These are phyloP conservation scores for Thermomucor indicae-seudaticae DNA, from an alignment of 371 early-diverging fungal genomes.

Conservation along the genomic window DNA sequence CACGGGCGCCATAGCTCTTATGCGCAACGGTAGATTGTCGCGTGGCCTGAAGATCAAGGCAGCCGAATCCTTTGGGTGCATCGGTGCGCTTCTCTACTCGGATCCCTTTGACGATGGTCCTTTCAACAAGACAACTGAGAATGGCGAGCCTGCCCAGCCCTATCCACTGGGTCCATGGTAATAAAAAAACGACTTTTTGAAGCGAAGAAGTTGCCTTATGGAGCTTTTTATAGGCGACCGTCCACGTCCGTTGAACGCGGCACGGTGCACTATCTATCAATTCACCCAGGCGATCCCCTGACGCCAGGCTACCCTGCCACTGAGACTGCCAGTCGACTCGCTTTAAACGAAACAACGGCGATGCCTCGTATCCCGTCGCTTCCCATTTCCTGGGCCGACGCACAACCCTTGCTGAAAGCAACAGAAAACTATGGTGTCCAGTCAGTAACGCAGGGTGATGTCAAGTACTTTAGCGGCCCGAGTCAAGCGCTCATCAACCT, in stretches of 20 bases:
- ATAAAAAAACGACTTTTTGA: not conserved
- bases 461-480: constrained; percentile 54
- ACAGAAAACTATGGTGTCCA: constrained; percentile 39
- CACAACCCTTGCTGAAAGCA: constrained; percentile 46
- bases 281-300: constrained; percentile 58
- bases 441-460: constrained; percentile 40
- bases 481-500: constrained; percentile 45
- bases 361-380: constrained; percentile 59
- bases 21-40: constrained; percentile 55
- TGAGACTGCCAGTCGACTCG: constrained; percentile 48
- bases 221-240: constrained; percentile 23
- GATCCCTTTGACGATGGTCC: constrained; percentile 21
- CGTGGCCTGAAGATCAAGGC: constrained; percentile 57
- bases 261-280: constrained; percentile 43
- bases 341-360: constrained; percentile 35
- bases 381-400: constrained; percentile 65
- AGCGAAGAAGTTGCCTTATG: not conserved
- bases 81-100: constrained; percentile 47
- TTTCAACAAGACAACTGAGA: constrained; percentile 4
- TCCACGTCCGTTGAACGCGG: constrained; percentile 53
- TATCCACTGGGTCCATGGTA: constrained; percentile 63
- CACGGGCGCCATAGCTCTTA: constrained; percentile 49
- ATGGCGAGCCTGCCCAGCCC: constrained; percentile 39
- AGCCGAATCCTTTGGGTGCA: constrained; percentile 55
- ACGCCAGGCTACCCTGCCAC: constrained; percentile 60